Base-by-base conservation (phyloP, 2,329 filamentous ascomycete species). In the Apiospora marii region DNA sequence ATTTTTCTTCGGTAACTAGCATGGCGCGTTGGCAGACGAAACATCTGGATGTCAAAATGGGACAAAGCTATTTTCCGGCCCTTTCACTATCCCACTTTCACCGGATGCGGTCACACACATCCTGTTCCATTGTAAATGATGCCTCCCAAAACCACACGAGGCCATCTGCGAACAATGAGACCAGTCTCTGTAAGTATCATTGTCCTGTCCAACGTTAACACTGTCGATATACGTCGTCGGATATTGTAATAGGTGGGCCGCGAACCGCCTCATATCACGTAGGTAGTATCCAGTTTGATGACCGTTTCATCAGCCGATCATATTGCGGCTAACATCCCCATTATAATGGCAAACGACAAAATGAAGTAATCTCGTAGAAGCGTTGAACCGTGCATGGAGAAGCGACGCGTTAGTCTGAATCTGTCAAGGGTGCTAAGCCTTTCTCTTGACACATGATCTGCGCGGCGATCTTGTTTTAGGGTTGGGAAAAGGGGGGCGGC, bases 361-460 rank as follows among this genome's bases (percentile, higher is more conserved):
- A n/a, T 10, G n/a, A 49, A 10, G 22, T 22, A 49, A 8, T 49
- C n/a, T 49, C 22, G n/a, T n/a, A 19, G 22, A 49, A 49, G 46
- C 46, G 4, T n/a, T n/a, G 46, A 49, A 22, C 46, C n/a, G 46
- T 49, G 46, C 46, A 49, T 48, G 5, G 16, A 37, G 44, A 58
- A 58, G 5, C 51, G 27, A 22, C 27, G 16, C 14, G 12, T 58
- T 58, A 34, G 51, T 61, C 30, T 19, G 13, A 8, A 10, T 16
- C 10, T 10, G 19, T 12, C 46, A n/a, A 12, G 46, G 46, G 19
- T 22, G 53, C 16, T n/a, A 61, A 64, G 58, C 19, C 19, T 64
- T n/a, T 64, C 14, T 41, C n/a, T 64, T 64, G 58, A 64, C 34
- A 64, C 58, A 64, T 10, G 34, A 64, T 64, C 58, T 64, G 58